Evolutionary conservation across 202 grass and related monocot species (phyloP).

Genomic region (Zizania palustris): DNA sequence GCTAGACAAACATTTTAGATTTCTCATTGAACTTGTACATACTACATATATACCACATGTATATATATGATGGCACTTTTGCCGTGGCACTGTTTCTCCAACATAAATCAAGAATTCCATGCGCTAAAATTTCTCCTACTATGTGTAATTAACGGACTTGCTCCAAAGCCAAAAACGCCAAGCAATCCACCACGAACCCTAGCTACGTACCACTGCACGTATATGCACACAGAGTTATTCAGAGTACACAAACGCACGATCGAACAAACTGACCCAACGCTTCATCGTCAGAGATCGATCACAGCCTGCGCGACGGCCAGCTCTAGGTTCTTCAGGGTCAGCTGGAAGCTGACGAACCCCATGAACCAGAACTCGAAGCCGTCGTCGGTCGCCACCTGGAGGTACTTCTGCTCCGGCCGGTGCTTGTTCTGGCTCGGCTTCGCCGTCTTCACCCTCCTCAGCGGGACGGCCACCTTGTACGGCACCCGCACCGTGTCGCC

Average conservation of each 20-base stretch:
- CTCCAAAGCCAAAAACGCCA: slow-evolving; percentile 51
- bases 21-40: slow-evolving; percentile 29
- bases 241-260: background rate
- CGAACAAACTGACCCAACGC: background rate
- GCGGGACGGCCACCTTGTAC: slow-evolving; percentile 75
- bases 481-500: slow-evolving; percentile 55
- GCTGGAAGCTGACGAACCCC: slow-evolving; percentile 80
- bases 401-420: slow-evolving; percentile 88
- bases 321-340: slow-evolving; percentile 68
- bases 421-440: slow-evolving; percentile 63
- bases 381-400: slow-evolving; percentile 75
- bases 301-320: slow-evolving; percentile 65
- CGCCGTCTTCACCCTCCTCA: slow-evolving; percentile 57
- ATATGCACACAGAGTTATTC: no score
- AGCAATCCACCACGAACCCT: slow-evolving; percentile 48
- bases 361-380: slow-evolving; percentile 99
- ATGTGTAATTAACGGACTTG: slow-evolving; percentile 45
- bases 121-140: slow-evolving; percentile 35
- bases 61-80: slow-evolving; percentile 27
- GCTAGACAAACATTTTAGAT: slow-evolving; percentile 36
- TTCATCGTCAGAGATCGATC: background rate
- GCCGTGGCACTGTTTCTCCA: slow-evolving; percentile 29
- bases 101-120: slow-evolving; percentile 32
- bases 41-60: no score
- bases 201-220: background rate